These are phyloP conservation scores for Lentinula novae-zelandiae DNA, from an alignment of 1,284 basidiomycete genomes.

Conservation along the genomic window DNA sequence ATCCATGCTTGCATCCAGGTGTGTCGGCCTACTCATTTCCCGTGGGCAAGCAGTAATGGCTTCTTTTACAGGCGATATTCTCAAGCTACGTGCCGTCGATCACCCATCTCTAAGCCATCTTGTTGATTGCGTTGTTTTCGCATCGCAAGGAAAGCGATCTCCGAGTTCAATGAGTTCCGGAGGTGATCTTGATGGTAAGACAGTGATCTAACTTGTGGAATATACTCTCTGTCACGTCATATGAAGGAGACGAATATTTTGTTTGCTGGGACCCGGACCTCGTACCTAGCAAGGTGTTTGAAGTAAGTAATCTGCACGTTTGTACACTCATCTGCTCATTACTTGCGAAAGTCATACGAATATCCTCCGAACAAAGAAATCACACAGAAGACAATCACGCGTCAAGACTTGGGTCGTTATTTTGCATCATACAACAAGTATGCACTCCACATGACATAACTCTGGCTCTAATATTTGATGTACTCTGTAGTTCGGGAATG, in stretches of 20 bases:
- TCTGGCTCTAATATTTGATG: not conserved
- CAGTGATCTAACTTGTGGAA: not conserved
- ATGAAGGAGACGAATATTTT: slow-evolving; percentile 56
- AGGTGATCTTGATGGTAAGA: slow-evolving; percentile 54
- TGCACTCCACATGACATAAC: slow-evolving; percentile 15
- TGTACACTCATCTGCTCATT: not conserved
- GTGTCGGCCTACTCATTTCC: slow-evolving; percentile 5
- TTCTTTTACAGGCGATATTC: slow-evolving; percentile 46
- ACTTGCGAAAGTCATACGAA: slow-evolving; percentile 47
- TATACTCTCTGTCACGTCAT: slow-evolving; percentile 2
- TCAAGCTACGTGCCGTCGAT: slow-evolving; percentile 57
- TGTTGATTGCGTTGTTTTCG: slow-evolving; percentile 63
- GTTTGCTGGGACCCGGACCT: slow-evolving; percentile 66
- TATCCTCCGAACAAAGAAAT: slow-evolving; percentile 60
- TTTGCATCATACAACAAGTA: slow-evolving; percentile 64
- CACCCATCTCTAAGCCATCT: slow-evolving; percentile 48
- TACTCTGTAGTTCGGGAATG: slow-evolving; percentile 39
- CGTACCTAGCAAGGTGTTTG: slow-evolving; percentile 48
- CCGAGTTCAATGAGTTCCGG: slow-evolving; percentile 69
- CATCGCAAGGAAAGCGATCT: slow-evolving; percentile 54
- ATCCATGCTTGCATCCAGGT: slow-evolving; percentile 68
- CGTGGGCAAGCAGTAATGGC: not conserved
- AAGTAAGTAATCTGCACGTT: slow-evolving; percentile 33
- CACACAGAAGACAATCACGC: slow-evolving; percentile 39
- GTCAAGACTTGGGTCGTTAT: slow-evolving; percentile 54